These are phyloP conservation scores for Seminavis robusta DNA, from an alignment of 108 stramenopile species.

Conservation along the genomic window DNA sequence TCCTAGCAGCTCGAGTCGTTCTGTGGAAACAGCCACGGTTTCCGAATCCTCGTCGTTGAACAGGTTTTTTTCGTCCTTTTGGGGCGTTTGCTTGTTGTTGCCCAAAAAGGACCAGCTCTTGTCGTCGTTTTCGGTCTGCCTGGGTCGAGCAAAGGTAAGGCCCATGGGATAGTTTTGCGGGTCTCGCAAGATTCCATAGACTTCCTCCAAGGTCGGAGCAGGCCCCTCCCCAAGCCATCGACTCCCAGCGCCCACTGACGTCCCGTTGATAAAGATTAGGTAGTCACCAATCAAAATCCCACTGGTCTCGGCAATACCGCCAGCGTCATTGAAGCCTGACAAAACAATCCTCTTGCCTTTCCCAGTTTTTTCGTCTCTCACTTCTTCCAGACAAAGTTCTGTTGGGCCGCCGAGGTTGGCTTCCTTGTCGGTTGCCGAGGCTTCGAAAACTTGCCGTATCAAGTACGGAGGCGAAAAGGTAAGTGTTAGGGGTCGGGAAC, in stretches of 20 bases:
- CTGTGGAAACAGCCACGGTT: conserved; percentile 61
- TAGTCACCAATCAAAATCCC: conserved; percentile 82
- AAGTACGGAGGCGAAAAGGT: conserved; percentile 67
- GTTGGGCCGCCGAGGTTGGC: conserved; percentile 55
- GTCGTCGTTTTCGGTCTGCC: conserved; percentile 10
- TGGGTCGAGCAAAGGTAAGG: conserved; percentile 81
- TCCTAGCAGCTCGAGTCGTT: conserved; percentile 54
- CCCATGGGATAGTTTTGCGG: conserved; percentile 62
- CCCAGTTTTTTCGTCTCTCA: conserved; percentile 8
- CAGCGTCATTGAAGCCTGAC: conserved; percentile 60
- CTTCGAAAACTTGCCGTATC: conserved; percentile 42
- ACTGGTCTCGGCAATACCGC: conserved; percentile 62
- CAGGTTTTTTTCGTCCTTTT: too few relatives aligned
- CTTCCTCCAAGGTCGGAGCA: conserved; percentile 38
- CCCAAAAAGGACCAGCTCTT: conserved; percentile 13
- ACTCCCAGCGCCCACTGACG: conserved; percentile 81
- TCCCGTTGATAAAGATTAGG: conserved; percentile 79
- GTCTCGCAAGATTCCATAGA: conserved; percentile 51
- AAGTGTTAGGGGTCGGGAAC: conserved; percentile 57
- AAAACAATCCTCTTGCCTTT: conserved; percentile 53
- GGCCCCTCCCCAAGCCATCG: conserved; percentile 46
- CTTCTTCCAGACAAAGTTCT: conserved; percentile 63
- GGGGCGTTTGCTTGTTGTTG: conserved; percentile 6
- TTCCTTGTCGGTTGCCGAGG: conserved; percentile 16
- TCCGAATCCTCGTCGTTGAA: conserved; percentile 51